Percentiles rank a stretch among this genome's conserved stretches.
Conservation (phyloP, 2,329 filamentous ascomycete species). For the Aspergillus amoenus region DNA sequence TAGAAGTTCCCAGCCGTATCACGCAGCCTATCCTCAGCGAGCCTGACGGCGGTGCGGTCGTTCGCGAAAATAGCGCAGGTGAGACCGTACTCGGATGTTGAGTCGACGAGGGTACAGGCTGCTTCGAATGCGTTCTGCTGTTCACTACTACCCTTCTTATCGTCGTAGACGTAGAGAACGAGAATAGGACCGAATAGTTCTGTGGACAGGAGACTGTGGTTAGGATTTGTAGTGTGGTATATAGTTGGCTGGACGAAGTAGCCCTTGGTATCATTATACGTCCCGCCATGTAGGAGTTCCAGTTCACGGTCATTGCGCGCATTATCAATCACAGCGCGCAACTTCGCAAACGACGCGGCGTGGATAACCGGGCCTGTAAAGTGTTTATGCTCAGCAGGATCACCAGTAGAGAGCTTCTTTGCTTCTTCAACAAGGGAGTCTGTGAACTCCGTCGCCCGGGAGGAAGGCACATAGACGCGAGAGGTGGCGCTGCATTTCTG, state of each 20-base stretch:
- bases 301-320: conserved; percentile 75
- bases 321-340: conserved; percentile 73
- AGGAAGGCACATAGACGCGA: conserved; percentile 73
- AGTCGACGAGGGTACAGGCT: conserved; percentile 58
- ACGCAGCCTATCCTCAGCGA: conserved; percentile 38
- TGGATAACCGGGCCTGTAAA: conserved; percentile 90
- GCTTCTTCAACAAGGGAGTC: conserved; percentile 67
- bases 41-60: conserved; percentile 34
- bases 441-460: conserved; percentile 71
- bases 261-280: conserved; percentile 73
- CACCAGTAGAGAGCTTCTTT: conserved; percentile 67
- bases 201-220: conserved; percentile 70
- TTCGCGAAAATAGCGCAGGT: conserved; percentile 45
- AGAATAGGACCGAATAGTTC: conserved; percentile 84
- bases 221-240: conserved; percentile 71
- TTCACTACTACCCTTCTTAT: conserved; percentile 35
- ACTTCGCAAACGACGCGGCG: conserved; percentile 75
- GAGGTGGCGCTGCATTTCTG: conserved; percentile 90
- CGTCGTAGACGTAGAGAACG: conserved; percentile 74
- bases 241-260: conserved; percentile 84
- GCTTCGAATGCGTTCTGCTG: conserved; percentile 37
- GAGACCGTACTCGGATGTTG: conserved; percentile 42
- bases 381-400: conserved; percentile 68
- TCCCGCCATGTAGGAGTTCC: conserved; percentile 71
- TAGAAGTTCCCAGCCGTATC: conserved; percentile 44